Evolutionary conservation across 1,284 basidiomycete species (phyloP).

Genomic region (Ceratobasidium sp.): DNA sequence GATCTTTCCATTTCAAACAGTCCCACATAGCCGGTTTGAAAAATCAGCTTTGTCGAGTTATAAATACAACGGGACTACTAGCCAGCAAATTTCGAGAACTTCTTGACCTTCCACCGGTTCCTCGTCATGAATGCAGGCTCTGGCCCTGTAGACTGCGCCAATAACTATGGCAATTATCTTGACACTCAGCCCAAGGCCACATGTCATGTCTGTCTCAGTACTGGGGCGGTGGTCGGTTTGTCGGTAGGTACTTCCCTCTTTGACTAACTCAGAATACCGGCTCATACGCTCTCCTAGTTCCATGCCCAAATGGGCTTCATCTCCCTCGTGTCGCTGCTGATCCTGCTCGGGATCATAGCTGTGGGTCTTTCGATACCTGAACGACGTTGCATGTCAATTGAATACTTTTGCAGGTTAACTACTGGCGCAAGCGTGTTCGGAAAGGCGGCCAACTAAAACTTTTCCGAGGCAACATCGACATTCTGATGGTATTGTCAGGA

Average conservation of each 20-base stretch:
- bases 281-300: slow-evolving; percentile 2
- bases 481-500: slow-evolving; percentile 18
- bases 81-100: not conserved
- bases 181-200: not conserved
- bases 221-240: slow-evolving; percentile 31
- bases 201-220: slow-evolving; percentile 36
- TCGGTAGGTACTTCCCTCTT: not conserved
- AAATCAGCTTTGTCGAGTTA: not conserved
- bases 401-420: slow-evolving; percentile 1
- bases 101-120: not conserved
- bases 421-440: not conserved
- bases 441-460: not conserved
- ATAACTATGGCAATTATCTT: slow-evolving; percentile 9
- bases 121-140: slow-evolving; percentile 8
- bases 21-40: too few relatives aligned
- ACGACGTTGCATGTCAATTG: not conserved
- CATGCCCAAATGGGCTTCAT: slow-evolving; percentile 32
- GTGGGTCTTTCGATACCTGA: not conserved
- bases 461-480: slow-evolving; percentile 37
- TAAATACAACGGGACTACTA: not conserved
- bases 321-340: slow-evolving; percentile 15
- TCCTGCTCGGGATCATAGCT: slow-evolving; percentile 9
- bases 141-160: slow-evolving; percentile 16
- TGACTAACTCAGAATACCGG: not conserved
- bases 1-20: too few relatives aligned